Base-by-base conservation (phyloP, 306 rosid species). In the Begonia fuchsioides region DNA sequence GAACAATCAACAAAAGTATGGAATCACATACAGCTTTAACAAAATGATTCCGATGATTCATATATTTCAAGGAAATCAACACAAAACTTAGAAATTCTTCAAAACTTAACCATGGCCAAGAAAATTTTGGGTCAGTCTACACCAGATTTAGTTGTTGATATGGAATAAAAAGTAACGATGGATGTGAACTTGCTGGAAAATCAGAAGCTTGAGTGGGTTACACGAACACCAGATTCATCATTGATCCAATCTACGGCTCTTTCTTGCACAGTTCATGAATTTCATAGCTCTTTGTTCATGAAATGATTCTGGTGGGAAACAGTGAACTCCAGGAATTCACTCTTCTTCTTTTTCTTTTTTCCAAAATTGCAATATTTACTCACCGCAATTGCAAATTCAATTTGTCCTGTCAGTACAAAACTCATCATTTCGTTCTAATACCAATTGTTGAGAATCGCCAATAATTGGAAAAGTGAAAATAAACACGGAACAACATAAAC, bases 231-330 rank as follows among this genome's bases (percentile, higher is more conserved):
- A 10, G 55, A 47, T 32, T 56, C 68, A 57, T 51, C 39, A 12
- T 61, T 55, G 59, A 52, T 64, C 45, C 56, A 43, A 39, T 53
- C 70, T 15, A 46, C 61, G 49, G 72, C 64, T 47, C 64, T 62
- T 64, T 74, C 72, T 17, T 84, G 50, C 51, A 79, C 44, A 15
- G 44, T 66, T 51, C 97, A 70, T 18, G 81, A 54, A 47, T 14
- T 53, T 39, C 78, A 74, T 39, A 88, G 61, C 58, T 81, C 88
- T 53, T 74, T 64, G 72, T 59, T 49, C 38, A 12, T 63, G 51
- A 3, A 54, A 50, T 46, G 58, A 48, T 52, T 48, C 72, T 20
- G 38, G 67, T 32, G 17, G 60, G 55, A 43, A 54, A 8, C 41
- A 35, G 57, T 17, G 65, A 17, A 38, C 49, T 32, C n/a, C n/a